Percentiles rank a stretch among this genome's conserved stretches.
These are phyloP conservation scores for Leccinum incarnatum DNA, from an alignment of 768 basidiomycete genomes.

Conservation along the genomic window DNA sequence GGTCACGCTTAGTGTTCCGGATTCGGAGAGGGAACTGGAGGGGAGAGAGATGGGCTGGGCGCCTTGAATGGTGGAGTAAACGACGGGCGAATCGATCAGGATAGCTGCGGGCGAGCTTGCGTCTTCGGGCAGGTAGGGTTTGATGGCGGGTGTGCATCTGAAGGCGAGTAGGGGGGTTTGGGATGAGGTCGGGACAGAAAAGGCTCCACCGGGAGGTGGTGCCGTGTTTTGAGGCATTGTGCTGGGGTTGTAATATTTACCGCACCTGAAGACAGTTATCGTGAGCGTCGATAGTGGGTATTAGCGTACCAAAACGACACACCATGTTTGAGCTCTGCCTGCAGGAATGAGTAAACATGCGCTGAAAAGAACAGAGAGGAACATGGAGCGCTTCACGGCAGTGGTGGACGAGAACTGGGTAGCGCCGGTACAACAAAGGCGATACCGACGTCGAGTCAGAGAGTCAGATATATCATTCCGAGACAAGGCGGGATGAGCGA, in stretches of 20 bases:
- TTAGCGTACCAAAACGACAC: constrained; percentile 1
- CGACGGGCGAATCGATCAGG: constrained; percentile 52
- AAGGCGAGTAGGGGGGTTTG: constrained; percentile 48
- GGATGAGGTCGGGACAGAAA: constrained; percentile 39
- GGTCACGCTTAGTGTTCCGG: constrained; percentile 38
- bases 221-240: constrained; percentile 32
- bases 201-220: constrained; percentile 49
- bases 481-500: neutral
- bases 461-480: neutral
- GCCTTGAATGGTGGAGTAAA: constrained; percentile 42
- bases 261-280: constrained; percentile 29
- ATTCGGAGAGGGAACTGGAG: constrained; percentile 24
- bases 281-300: neutral
- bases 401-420: neutral
- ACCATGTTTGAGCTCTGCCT: constrained; percentile 30
- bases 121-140: constrained; percentile 58
- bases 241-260: constrained; percentile 51
- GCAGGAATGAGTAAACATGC: constrained; percentile 15
- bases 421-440: neutral
- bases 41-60: constrained; percentile 42
- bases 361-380: constrained; percentile 12
- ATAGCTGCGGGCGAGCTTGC: constrained; percentile 41
- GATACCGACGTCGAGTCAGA: neutral
- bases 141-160: constrained; percentile 55
- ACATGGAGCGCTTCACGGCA: constrained; percentile 8